phyloP scores from a whole-genome alignment of 2,329 filamentous ascomycete genomes.

The Aspergillus tubingensis region DNA sequence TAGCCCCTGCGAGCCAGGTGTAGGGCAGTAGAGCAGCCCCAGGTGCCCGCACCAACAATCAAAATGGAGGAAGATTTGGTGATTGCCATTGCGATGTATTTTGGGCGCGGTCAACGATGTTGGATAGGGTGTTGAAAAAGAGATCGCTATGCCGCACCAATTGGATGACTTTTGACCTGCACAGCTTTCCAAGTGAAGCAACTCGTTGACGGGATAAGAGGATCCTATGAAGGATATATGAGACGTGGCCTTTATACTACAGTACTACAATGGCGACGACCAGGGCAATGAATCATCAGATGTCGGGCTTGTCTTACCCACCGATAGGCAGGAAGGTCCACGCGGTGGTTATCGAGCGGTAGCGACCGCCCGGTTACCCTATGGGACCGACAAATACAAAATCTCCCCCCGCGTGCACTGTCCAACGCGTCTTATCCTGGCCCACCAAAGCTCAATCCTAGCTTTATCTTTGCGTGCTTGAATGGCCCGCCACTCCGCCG shows the following conservation, averaged over 20 bases:
- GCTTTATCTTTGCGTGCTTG: neutral
- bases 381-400: neutral
- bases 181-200: neutral
- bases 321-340: slow-evolving; percentile 8
- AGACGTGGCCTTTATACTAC: neutral
- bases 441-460: neutral
- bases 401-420: slow-evolving; percentile 9
- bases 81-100: slow-evolving; percentile 13
- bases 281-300: slow-evolving; percentile 1
- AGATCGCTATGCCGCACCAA: neutral
- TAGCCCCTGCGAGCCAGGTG: slow-evolving; percentile 50
- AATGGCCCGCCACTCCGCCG: neutral
- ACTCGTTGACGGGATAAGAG: neutral
- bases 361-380: slow-evolving; percentile 5
- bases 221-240: neutral
- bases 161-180: neutral
- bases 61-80: slow-evolving; percentile 35
- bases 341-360: slow-evolving; percentile 7
- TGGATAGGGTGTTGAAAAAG: neutral
- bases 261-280: neutral
- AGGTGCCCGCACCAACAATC: slow-evolving; percentile 53
- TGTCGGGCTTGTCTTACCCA: neutral
- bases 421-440: neutral
- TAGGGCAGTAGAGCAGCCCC: slow-evolving; percentile 51
- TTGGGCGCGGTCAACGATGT: neutral